Percentiles rank a stretch among this genome's conserved stretches.
Evolutionary conservation across 148 eudicot species (phyloP).

Genomic region (Silene conica): DNA sequence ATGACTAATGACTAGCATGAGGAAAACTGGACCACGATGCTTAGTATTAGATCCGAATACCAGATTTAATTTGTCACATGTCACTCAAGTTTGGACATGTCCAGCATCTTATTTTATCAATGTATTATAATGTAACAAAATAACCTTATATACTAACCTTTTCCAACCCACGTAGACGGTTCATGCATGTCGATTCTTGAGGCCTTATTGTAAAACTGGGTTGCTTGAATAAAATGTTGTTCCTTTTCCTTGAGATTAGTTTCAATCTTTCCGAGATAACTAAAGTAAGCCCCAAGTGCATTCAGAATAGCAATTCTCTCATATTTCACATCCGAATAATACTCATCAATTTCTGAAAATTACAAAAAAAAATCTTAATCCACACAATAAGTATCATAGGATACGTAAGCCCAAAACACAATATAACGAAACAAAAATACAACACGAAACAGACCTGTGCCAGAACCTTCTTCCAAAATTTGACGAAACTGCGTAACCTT

Average conservation of each 20-base stretch:
- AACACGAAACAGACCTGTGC: conserved; percentile 51
- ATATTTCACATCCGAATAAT: conserved; percentile 86
- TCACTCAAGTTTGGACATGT: not conserved
- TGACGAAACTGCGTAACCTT: conserved; percentile 78
- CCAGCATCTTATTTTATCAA: not conserved
- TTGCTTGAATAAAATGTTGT: conserved; percentile 63
- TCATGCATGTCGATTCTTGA: conserved; percentile 91
- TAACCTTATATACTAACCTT: conserved; percentile 43
- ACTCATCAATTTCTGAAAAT: conserved; percentile 85
- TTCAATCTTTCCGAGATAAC: conserved; percentile 87
- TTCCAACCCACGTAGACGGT: conserved; percentile 97
- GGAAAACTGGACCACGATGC: not conserved
- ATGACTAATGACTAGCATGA: not conserved
- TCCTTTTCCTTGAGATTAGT: conserved; percentile 74
- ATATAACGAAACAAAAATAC: not conserved
- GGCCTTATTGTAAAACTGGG: conserved; percentile 81
- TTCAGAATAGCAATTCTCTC: conserved; percentile 93
- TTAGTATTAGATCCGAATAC: not conserved
- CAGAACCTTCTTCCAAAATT: conserved; percentile 92
- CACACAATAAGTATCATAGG: not conserved
- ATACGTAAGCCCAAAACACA: not conserved
- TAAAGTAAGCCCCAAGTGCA: conserved; percentile 85
- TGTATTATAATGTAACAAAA: not conserved
- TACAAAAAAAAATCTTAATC: conserved; percentile 14
- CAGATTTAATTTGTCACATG: not conserved